Base-by-base conservation (phyloP, 805 yeast genomes). In the Wickerhamomyces alni region DNA sequence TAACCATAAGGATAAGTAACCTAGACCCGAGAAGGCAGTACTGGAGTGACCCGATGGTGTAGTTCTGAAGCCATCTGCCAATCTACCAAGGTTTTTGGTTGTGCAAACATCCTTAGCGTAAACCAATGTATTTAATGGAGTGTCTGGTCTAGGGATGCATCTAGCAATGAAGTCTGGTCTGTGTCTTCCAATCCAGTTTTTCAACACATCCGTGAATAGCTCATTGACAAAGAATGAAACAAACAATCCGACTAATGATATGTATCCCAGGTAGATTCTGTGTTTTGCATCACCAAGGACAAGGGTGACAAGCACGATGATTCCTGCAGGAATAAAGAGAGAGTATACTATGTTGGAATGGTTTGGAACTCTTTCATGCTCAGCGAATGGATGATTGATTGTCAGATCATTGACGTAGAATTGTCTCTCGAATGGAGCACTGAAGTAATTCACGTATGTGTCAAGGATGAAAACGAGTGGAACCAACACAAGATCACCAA, bases 161-260 rank as follows among this genome's bases (percentile, higher is more conserved):
- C 98, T 72, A 6, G 88, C 86, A 38, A 91, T 62, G 57, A 89
- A 86, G 61, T 91, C 99, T 0, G 99, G 99, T 43, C 99, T 70
- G 45, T 82, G 86, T 55, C 96, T 74, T 5, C 96, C 97, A 40
- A 91, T 76, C 77, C 85, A 78, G 55, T 82, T 79, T 64, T 91
- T 91, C 43, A 87, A 57, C 13, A 80, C 65, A 53, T 87, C 87
- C 3, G 95, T 86, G 37, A 83, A 53, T 22, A 82, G 65, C 31
- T 77, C 69, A 22, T 85, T 77, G 12, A 80, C 61, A 16, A 77
- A 68, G 41, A 83, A 65, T 0, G 88, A 69, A 2, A 86, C 61
- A 9, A 66, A 57, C 19, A 86, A 66, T 1, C 96, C 96, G 18
- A 89, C 47, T 1, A 80, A 43, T 0, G 94, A 77, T 16, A 82